A percentile compares a stretch with the other conserved stretches of the same genome.
These are phyloP conservation scores for Tulasnella sp. DNA, from an alignment of 768 basidiomycete species.

Conservation along the genomic window DNA sequence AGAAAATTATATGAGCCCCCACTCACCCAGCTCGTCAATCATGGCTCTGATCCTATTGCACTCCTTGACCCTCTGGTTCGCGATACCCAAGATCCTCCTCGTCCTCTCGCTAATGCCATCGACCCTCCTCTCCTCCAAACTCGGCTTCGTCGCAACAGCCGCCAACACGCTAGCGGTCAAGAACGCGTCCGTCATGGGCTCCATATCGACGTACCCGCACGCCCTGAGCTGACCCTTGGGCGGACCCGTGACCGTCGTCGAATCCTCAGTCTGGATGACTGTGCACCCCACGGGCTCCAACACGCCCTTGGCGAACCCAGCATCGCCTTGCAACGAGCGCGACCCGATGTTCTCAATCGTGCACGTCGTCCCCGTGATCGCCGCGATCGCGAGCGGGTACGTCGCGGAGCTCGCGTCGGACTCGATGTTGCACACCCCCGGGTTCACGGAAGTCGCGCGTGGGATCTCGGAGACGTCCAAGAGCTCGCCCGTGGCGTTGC, in stretches of 20 bases:
- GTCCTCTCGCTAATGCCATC: slow-evolving; percentile 29
- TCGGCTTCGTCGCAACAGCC: slow-evolving; percentile 51
- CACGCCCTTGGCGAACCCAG: slow-evolving; percentile 85
- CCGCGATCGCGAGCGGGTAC: slow-evolving; percentile 93
- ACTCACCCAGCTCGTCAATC: slow-evolving; percentile 82
- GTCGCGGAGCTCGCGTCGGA: slow-evolving; percentile 93
- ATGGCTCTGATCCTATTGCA: slow-evolving; percentile 95
- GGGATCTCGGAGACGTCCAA: slow-evolving; percentile 86
- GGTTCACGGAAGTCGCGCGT: slow-evolving; percentile 61
- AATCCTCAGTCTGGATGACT: slow-evolving; percentile 75
- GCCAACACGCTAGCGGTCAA: slow-evolving; percentile 88
- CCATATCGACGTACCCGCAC: slow-evolving; percentile 88
- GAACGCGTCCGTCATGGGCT: slow-evolving; percentile 99
- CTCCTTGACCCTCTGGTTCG: slow-evolving; percentile 97
- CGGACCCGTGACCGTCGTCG: slow-evolving; percentile 89
- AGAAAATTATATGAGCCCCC: background rate
- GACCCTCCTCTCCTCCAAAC: slow-evolving; percentile 39
- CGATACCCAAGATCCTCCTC: slow-evolving; percentile 88
- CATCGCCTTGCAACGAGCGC: slow-evolving; percentile 87
- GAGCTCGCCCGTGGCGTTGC: slow-evolving; percentile 44
- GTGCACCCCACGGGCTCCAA: slow-evolving; percentile 90
- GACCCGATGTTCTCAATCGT: slow-evolving; percentile 89
- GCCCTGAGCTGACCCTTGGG: slow-evolving; percentile 69
- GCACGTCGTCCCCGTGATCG: slow-evolving; percentile 93
- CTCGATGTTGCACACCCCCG: slow-evolving; percentile 77